Evolutionary conservation across 2,329 filamentous ascomycete genomes (phyloP).

Genomic region (Aspergillus sp.): DNA sequence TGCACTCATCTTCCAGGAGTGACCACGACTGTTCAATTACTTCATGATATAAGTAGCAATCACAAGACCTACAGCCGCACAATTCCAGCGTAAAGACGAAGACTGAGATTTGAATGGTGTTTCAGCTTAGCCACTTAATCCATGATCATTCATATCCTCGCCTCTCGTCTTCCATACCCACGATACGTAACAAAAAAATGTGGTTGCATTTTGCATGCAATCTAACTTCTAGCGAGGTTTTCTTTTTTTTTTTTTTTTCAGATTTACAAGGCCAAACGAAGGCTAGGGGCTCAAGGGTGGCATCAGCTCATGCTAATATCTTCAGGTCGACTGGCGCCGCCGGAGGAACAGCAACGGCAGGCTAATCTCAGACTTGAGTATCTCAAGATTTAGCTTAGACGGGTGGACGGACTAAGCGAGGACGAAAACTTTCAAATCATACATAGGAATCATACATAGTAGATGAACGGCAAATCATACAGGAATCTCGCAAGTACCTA

Average conservation of each 20-base stretch:
- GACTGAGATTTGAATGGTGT: not conserved
- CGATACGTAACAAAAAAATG: not conserved
- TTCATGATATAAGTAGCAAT: not conserved
- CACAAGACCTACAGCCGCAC: not conserved
- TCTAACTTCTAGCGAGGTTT: not conserved
- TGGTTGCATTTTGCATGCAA: not conserved
- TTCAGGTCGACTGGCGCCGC: too few species aligned
- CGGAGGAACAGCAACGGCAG: too few species aligned
- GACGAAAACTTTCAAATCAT: too few species aligned
- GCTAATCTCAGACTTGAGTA: too few species aligned
- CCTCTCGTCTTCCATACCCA: not conserved
- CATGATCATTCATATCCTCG: not conserved
- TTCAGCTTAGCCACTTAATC: not conserved
- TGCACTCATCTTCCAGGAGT: too few species aligned
- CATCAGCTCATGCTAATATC: too few species aligned
- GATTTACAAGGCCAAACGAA: not conserved
- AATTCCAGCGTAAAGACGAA: not conserved
- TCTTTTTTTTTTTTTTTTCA: not conserved
- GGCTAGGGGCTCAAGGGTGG: not conserved
- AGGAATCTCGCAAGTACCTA: too few species aligned
- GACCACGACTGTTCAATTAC: too few species aligned
- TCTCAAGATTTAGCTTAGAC: too few species aligned
- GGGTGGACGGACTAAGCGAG: too few species aligned
- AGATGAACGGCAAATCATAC: too few species aligned
- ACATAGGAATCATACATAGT: too few species aligned